phyloP scores from a whole-genome alignment of 2,329 filamentous ascomycete species.

The Neofusicoccum laricinum region DNA sequence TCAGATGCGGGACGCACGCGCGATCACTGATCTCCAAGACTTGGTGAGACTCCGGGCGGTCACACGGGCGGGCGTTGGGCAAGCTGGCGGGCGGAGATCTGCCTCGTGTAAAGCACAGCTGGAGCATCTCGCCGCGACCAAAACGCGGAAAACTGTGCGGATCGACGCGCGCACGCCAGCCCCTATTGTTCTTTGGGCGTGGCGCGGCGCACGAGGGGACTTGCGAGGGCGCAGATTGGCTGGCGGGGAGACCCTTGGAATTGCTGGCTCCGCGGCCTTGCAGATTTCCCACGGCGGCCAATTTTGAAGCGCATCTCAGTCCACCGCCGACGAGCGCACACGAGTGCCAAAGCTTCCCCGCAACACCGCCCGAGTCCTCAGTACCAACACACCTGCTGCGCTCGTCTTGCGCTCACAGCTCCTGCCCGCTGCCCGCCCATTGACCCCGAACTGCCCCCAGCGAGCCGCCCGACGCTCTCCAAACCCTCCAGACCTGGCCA shows the following conservation, averaged over 20 bases:
- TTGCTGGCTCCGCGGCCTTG: slow-evolving; percentile 11
- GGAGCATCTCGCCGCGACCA: slow-evolving; percentile 4
- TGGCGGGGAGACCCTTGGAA: not conserved
- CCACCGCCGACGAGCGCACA: slow-evolving; percentile 10
- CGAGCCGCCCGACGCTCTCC: not conserved
- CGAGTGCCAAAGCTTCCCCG: slow-evolving; percentile 15
- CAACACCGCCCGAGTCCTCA: slow-evolving; percentile 10
- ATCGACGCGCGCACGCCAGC: slow-evolving; percentile 11
- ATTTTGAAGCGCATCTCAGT: slow-evolving; percentile 15
- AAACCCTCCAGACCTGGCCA: not conserved
- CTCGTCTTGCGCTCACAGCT: not conserved
- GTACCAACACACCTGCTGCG: not conserved
- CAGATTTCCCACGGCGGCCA: slow-evolving; percentile 14
- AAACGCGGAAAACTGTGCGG: slow-evolving; percentile 12
- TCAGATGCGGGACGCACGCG: not conserved
- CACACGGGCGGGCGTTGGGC: slow-evolving; percentile 2
- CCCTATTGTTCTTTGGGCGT: slow-evolving; percentile 1
- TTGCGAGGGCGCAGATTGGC: not conserved
- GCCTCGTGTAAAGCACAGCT: slow-evolving; percentile 1
- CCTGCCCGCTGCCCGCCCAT: not conserved
- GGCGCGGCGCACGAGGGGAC: not conserved
- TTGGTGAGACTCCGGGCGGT: not conserved
- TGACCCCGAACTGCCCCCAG: not conserved
- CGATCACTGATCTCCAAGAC: not conserved
- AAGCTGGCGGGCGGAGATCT: not conserved